Evolutionary conservation across 768 basidiomycete species (phyloP).

Genomic region (Rhizopogon vesiculosus): DNA sequence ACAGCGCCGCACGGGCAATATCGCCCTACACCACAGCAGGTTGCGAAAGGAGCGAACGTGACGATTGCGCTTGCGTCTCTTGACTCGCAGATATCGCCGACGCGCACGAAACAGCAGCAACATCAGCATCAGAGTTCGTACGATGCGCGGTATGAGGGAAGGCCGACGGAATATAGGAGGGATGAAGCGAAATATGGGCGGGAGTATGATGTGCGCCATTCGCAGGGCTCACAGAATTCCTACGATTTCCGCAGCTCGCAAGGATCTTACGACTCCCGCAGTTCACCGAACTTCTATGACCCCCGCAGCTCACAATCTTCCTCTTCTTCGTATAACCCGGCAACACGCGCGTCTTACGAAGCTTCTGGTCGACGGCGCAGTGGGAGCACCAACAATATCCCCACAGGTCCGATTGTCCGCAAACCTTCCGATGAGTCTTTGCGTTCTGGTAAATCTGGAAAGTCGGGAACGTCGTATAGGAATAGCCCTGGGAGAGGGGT

Average conservation of each 20-base stretch:
- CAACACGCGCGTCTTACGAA: background rate
- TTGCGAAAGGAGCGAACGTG: constrained; percentile 3
- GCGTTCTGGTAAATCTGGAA: constrained; percentile 34
- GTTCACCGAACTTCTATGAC: background rate
- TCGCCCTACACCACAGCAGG: constrained; percentile 9
- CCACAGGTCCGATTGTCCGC: constrained; percentile 17
- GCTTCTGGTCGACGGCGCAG: constrained; percentile 20
- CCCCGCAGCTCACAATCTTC: background rate
- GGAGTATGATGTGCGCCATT: constrained; percentile 1
- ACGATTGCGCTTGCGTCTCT: constrained; percentile 5
- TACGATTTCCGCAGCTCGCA: constrained; percentile 7
- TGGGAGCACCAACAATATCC: constrained; percentile 18
- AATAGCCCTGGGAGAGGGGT: constrained; percentile 13
- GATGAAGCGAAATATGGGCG: background rate
- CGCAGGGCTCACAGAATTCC: constrained; percentile 3
- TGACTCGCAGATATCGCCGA: constrained; percentile 22
- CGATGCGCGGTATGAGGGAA: background rate
- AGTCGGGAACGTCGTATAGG: constrained; percentile 27
- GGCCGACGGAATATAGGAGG: background rate
- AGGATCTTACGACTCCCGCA: background rate
- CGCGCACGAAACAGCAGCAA: constrained; percentile 17
- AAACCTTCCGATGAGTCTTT: constrained; percentile 36
- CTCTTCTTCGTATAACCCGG: background rate
- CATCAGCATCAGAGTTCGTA: constrained; percentile 27
- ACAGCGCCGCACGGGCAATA: background rate